phyloP scores from a whole-genome alignment of 495 filamentous ascomycete genomes.

The Xylaria grammica region DNA sequence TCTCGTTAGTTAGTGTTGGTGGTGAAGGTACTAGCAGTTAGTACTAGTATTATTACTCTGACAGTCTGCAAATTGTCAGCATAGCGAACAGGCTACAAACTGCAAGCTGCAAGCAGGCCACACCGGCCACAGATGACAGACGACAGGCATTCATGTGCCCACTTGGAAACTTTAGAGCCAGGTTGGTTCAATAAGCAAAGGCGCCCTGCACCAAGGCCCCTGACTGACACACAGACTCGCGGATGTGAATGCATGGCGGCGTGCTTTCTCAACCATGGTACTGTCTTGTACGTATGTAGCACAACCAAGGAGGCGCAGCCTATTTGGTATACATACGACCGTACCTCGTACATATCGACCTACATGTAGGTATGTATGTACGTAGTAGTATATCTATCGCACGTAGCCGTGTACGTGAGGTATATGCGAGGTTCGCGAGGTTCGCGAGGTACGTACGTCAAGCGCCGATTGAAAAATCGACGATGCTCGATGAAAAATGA shows the following conservation, averaged over 20 bases:
- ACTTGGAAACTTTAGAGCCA: constrained; percentile 3
- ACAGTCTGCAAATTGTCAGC: constrained; percentile 14
- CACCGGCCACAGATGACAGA: not conserved
- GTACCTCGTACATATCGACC: no score
- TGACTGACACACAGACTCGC: not conserved
- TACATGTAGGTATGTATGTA: no score
- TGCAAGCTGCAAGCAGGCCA: no score
- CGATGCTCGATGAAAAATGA: constrained; percentile 6
- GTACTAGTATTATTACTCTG: constrained; percentile 1
- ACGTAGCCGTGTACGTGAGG: not conserved
- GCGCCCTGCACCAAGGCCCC: constrained; percentile 11
- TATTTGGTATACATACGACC: constrained; percentile 1
- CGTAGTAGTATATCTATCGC: no score
- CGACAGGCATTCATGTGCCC: not conserved
- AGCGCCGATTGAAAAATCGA: constrained; percentile 2
- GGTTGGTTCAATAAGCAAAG: constrained; percentile 12
- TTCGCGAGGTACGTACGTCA: not conserved
- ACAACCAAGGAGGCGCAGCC: constrained; percentile 14
- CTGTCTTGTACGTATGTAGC: not conserved
- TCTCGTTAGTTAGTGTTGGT: not conserved
- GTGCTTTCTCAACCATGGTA: not conserved
- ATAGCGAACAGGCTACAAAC: not conserved
- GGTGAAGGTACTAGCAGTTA: not conserved
- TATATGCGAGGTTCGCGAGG: not conserved
- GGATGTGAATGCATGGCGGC: constrained; percentile 9